A percentile compares a stretch with the other conserved stretches of the same genome.
These are phyloP conservation scores for Penicillium robsamsonii DNA, from an alignment of 495 filamentous ascomycete species.

Conservation along the genomic window DNA sequence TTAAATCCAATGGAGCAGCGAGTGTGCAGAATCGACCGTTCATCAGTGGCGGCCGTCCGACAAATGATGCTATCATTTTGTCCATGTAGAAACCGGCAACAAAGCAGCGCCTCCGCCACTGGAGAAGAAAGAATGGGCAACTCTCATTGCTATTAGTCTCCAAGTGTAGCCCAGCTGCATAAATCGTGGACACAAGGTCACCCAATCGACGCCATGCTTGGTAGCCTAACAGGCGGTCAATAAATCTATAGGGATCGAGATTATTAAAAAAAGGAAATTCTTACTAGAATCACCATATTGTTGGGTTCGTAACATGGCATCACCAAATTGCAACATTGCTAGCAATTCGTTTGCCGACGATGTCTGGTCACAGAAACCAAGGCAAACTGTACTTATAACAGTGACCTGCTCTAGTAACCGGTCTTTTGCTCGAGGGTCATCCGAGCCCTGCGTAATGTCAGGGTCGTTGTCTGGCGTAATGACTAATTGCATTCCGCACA, in stretches of 20 bases:
- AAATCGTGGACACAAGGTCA: conserved; percentile 51
- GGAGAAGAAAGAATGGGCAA: conserved; percentile 51
- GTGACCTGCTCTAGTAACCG: conserved; percentile 38
- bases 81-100: conserved; percentile 51
- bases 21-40: conserved; percentile 55
- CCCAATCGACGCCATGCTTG: conserved; percentile 53
- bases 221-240: conserved; percentile 37
- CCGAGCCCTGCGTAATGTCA: conserved; percentile 23
- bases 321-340: conserved; percentile 43
- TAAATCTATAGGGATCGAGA: not conserved
- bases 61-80: conserved; percentile 53
- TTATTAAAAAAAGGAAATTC: conserved; percentile 16
- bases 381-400: conserved; percentile 42
- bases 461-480: conserved; percentile 40
- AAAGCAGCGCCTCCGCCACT: conserved; percentile 53
- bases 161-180: conserved; percentile 58
- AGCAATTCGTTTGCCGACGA: conserved; percentile 49
- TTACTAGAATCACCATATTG: conserved; percentile 53
- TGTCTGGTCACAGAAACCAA: conserved; percentile 47
- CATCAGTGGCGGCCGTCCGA: conserved; percentile 56
- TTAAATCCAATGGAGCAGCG: conserved; percentile 57
- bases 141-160: conserved; percentile 41
- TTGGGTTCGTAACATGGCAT: conserved; percentile 45
- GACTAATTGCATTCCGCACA: conserved; percentile 43
- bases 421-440: conserved; percentile 26